Base-by-base conservation (phyloP, 2,329 filamentous ascomycete species). In the Trichoderma afroharzianum region DNA sequence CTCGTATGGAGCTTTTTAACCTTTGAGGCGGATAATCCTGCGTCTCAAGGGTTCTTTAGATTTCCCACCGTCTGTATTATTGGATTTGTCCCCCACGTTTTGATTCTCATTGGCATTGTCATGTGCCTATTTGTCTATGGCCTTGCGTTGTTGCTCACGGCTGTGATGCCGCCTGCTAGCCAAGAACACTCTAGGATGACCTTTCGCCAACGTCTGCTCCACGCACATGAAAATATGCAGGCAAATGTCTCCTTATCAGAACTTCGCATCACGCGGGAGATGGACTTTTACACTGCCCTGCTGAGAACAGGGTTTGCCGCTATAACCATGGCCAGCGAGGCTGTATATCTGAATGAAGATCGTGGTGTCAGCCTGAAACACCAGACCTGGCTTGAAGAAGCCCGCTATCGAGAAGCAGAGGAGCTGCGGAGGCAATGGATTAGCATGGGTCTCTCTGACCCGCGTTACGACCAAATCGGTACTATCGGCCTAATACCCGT, bases 21-120 rank as follows among this genome's bases (percentile, higher is more conserved):
- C 9, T 91, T 88, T 73, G 88, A 88, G 6, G 77, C 89, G 18
- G 88, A 91, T 36, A 88, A 93, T 72, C 80, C 90, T 6, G 79
- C 83, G 0, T 83, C 83, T 26, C 88, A 90, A 77, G 92, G 93
- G 4, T 85, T 97, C 12, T 85, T 98, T 55, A 89, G 93, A 73
- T 98, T 97, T 75, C 96, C 96, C 4, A 98, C 95, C 0, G 94
- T 98, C 53, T 98, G 93, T 77, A 94, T 98, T 72, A 92, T 98
- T 33, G 94, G 95, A 1, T 98, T 98, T 79, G 92, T 98, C 43
- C 96, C 96, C 1, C 95, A 98, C 80, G 86, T 98, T n/a, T 84
- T 97, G 28, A 93, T 98, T 14, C 82, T 98, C 1, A 77, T 88
- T 8, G 96, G 95, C 0, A 97, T 98, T 61, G 72, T 89, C 6